These are phyloP conservation scores for Arthrinium puccinioides DNA, from an alignment of 2,329 filamentous ascomycete genomes.

Conservation along the genomic window DNA sequence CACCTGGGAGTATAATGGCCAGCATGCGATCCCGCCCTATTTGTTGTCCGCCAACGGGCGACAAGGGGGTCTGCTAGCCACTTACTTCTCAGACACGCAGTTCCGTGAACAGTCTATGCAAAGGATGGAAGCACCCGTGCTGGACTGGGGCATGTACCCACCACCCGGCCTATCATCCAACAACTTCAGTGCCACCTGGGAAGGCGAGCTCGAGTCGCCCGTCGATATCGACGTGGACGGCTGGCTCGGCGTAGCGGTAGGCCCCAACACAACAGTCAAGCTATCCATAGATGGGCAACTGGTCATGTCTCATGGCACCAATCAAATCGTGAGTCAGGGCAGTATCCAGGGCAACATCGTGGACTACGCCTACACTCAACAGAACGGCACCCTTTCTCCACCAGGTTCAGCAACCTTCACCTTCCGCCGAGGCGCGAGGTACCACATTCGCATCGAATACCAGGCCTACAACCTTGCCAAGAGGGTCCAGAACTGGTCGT, in stretches of 20 bases:
- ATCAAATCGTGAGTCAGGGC: conserved; percentile 14
- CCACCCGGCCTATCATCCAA: conserved; percentile 32
- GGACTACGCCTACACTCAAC: conserved; percentile 24
- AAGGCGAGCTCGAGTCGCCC: conserved; percentile 28
- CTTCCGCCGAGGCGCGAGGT: conserved; percentile 23
- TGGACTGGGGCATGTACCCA: conserved; percentile 37
- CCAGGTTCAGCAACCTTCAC: conserved; percentile 27
- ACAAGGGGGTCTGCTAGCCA: conserved; percentile 28
- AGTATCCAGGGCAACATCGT: conserved; percentile 34
- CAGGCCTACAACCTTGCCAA: conserved; percentile 32
- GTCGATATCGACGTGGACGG: conserved; percentile 30
- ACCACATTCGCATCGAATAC: conserved; percentile 32
- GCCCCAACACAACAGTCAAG: conserved; percentile 30
- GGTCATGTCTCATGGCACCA: conserved; percentile 16
- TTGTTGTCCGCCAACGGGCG: conserved; percentile 28
- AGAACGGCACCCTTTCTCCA: conserved; percentile 28
- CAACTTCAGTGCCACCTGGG: conserved; percentile 37
- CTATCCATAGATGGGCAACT: conserved; percentile 28
- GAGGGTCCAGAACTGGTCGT: conserved; percentile 29
- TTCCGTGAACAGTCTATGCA: conserved; percentile 24
- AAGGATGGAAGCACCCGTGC: conserved; percentile 27
- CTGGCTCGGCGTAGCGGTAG: conserved; percentile 33
- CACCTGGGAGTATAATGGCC: conserved; percentile 35
- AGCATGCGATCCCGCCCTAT: conserved; percentile 34
- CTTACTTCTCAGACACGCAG: conserved; percentile 31